phyloP scores from a whole-genome alignment of 257 asterid genomes.

The Gentiana macrophylla region DNA sequence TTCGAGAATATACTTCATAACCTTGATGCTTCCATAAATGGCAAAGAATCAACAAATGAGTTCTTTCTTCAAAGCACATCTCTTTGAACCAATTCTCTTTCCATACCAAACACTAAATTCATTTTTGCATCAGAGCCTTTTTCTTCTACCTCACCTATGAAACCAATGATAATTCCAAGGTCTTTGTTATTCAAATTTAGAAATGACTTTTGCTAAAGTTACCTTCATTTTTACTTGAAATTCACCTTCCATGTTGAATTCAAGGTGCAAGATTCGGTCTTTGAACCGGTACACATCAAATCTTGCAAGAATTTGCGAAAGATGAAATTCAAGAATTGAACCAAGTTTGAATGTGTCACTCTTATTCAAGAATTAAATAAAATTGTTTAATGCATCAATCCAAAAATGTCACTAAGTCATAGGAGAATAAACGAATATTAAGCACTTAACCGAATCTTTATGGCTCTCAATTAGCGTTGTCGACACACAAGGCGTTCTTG shows the following conservation, averaged over 20 bases:
- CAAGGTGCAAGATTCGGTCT: conserved; percentile 18
- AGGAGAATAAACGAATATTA: no score
- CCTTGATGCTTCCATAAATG: no score
- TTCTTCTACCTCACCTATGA: conserved; percentile 42
- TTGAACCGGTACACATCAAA: conserved; percentile 38
- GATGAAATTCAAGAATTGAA: conserved; percentile 10
- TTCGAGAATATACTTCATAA: no score
- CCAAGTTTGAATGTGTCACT: not conserved
- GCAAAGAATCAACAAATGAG: no score
- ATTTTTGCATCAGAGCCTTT: conserved; percentile 42
- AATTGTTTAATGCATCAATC: no score
- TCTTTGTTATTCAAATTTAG: conserved; percentile 64
- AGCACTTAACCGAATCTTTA: no score
- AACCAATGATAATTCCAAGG: conserved; percentile 61
- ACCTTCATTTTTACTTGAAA: conserved; percentile 19
- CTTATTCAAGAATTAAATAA: no score
- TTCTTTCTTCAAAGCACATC: conserved; percentile 49
- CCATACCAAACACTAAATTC: conserved; percentile 74
- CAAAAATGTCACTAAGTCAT: no score
- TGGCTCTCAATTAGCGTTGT: no score
- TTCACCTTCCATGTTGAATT: conserved; percentile 40
- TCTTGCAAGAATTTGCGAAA: conserved; percentile 25
- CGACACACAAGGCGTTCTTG: no score
- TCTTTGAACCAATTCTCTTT: conserved; percentile 44
- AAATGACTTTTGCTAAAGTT: conserved; percentile 19